Base-by-base conservation (phyloP, 208 protist species). In the Phytomonas sp. region DNA sequence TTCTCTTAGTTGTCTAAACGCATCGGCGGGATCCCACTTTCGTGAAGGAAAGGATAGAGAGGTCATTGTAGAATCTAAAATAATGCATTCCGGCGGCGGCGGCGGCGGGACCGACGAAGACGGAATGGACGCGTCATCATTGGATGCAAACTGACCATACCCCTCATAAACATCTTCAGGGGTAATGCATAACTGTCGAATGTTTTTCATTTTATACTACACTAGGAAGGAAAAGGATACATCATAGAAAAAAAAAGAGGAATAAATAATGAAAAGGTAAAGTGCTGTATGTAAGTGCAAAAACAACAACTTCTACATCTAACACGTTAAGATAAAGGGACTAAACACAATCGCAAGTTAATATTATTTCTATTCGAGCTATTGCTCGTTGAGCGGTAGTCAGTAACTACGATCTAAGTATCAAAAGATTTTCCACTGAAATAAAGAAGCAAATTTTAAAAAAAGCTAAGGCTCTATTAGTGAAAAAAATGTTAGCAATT, bases 1-100 rank as follows among this genome's bases (percentile, higher is more conserved):
- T 16, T 63, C 19, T 61, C 69, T 70, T 29, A 83, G 75, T 60
- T 83, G 78, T 34, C 73, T 72, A 26, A 83, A 68, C 29, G 81
- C 75, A n/a, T 78, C 71, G 16, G 52, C 56, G 19, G 56, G 29
- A 60, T 79, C 66, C 68, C 68, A 72, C 68, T 45, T 31, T 34
- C 33, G 14, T 32, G n/a, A 16, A 29, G 23, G n/a, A 33, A 63
- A 2, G 23, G 16, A 37, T 33, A 29, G 19, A 37, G 61, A 14
- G 12, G 36, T 3, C 19, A 11, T 45, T 16, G n/a, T 42, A 1
- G 45, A 56, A 56, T 56, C 45, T 26, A 56, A 56, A 56, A 26
- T 56, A 56, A 56, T 56, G 19, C 16, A 5, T 56, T 56, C 19
- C 19, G 45, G 45, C 19, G 19, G 23, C 19, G 45, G 45, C 19